Evolutionary conservation across 176 grass and related monocot species (phyloP).

Genomic region (Hyparrhenia diplandra): DNA sequence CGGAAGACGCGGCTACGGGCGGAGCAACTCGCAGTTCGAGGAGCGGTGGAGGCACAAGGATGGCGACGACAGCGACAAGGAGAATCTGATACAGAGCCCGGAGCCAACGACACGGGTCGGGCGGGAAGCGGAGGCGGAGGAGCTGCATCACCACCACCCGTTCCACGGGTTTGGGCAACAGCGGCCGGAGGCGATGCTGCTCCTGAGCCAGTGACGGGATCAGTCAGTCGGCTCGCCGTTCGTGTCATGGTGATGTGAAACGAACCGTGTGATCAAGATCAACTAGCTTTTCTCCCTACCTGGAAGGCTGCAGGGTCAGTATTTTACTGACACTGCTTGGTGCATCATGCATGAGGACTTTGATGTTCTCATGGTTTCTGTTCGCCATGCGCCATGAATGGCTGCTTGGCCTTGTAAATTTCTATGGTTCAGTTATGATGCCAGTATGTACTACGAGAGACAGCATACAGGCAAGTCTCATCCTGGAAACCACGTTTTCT

Average conservation of each 20-base stretch:
- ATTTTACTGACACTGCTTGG: conserved; percentile 23
- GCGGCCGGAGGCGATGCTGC: conserved; percentile 40
- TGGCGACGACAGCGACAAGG: conserved; percentile 24
- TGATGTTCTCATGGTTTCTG: neutral
- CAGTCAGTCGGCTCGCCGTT: too few relatives aligned
- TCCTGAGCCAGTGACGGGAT: conserved; percentile 47
- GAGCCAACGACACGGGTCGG: neutral
- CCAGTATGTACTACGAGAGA: neutral
- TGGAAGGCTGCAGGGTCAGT: conserved; percentile 5
- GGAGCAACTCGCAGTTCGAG: conserved; percentile 64
- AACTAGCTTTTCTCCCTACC: neutral
- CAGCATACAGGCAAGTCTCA: neutral
- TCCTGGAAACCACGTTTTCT: neutral
- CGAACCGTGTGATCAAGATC: neutral
- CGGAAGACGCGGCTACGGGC: conserved; percentile 21
- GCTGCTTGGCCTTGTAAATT: neutral
- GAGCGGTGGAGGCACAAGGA: conserved; percentile 10
- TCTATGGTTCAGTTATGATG: neutral
- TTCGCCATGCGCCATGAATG: neutral
- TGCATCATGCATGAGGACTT: neutral
- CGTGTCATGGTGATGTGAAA: neutral
- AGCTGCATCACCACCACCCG: conserved; percentile 43
- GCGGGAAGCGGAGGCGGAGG: conserved; percentile 16
- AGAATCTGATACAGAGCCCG: conserved; percentile 35
- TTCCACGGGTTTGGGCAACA: conserved; percentile 50